Evolutionary conservation across 2,329 filamentous ascomycete species (phyloP), one percentile per base, ranked within the genome.

Genomic region (Tolypocladium tundrense): DNA sequence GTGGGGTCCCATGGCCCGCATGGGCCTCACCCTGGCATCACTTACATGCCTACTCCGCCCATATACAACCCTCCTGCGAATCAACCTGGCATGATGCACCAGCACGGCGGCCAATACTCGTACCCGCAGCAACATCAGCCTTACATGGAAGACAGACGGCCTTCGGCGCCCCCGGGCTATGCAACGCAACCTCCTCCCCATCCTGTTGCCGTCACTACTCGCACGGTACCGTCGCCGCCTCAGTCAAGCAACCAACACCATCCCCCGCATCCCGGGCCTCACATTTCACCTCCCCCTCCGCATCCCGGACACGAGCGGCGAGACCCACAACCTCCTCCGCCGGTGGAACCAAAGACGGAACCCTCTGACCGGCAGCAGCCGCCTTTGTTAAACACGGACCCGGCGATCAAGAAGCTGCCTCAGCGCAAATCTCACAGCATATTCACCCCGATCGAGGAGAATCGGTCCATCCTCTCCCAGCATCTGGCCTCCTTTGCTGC

Each of bases 371-470:
- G 76, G 41, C 72, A 74, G 4, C 73, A 76, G 59, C 73, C 76
- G 40, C 79, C 74, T 10, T 65, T 79, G 50, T 68, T 81, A 56
- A 81, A 81, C 63, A 83, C 77, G 7, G 77, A 77, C 54, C 72
- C 73, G 41, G 75, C 75, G 21, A 80, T 84, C 61, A 83, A 83
- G 71, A 84, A 82, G 64, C 76, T 89, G 62, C 86, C 88, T 2
- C 88, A 87, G 66, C 86, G 89, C 40, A 92, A 92, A 70, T 87
- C 88, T 27, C 88, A 92, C 69, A 97, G 92, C 71, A 97, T 99
- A 60, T 97, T 97, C 69, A 99, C 94, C 0, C 94, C 94, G 0
- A 96, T 99, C 61, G 94, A 97, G 66, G 92, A 96, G 69, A 91
- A 88, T 65, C 84, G 90, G 54, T 97, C 92, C 1, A 87, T 97